phyloP scores from a whole-genome alignment of 2,329 filamentous ascomycete genomes.

The Macrophomina phaseolina region DNA sequence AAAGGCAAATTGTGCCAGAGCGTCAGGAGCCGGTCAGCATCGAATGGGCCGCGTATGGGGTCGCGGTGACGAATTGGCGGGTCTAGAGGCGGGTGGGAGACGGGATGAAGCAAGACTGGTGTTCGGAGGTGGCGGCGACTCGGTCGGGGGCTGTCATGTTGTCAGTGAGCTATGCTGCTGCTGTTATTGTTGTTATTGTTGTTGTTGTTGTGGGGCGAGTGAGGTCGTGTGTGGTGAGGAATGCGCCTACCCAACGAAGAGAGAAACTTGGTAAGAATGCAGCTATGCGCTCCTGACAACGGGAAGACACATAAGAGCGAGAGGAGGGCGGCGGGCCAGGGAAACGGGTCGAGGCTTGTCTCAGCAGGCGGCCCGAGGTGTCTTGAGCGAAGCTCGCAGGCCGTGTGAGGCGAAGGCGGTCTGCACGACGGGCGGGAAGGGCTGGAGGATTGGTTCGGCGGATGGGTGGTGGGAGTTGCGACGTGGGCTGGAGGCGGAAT shows the following conservation, averaged over 20 bases:
- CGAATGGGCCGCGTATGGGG: constrained; percentile 2
- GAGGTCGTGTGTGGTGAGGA: constrained; percentile 19
- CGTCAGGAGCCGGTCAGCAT: constrained; percentile 19
- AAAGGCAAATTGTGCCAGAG: constrained; percentile 12
- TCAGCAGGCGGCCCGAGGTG: not conserved
- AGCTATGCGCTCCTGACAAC: constrained; percentile 27
- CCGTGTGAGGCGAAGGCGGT: not conserved
- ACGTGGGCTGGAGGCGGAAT: constrained; percentile 17
- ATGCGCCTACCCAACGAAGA: constrained; percentile 27
- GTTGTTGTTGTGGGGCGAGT: not conserved
- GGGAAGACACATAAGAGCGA: constrained; percentile 11
- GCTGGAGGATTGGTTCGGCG: not conserved
- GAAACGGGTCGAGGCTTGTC: not conserved
- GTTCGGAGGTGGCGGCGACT: constrained; percentile 1
- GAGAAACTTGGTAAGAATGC: constrained; percentile 24
- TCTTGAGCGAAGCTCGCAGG: constrained; percentile 11
- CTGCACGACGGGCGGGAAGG: constrained; percentile 10
- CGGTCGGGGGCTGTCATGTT: constrained; percentile 9
- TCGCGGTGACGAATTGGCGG: constrained; percentile 1
- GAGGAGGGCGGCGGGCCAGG: not conserved
- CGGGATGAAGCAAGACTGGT: not conserved
- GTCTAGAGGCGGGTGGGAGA: not conserved
- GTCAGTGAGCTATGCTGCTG: constrained; percentile 20
- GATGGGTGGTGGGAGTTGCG: not conserved
- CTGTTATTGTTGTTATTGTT: constrained; percentile 20